Conservation (phyloP, 495 filamentous ascomycete species). For the Penicillium soppii region DNA sequence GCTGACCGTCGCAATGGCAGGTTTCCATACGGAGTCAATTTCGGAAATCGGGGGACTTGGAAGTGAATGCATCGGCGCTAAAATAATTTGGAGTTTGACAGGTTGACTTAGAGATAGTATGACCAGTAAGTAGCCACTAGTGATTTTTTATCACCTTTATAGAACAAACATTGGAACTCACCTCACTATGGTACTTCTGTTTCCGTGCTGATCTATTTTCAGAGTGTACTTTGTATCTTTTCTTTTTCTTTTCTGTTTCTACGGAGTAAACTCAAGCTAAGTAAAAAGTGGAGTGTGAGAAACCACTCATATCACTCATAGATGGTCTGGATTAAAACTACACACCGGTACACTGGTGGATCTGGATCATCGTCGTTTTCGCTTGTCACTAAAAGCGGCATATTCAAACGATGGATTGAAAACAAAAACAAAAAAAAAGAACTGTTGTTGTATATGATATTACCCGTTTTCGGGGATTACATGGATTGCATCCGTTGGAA, state of each 20-base stretch:
- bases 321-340: not conserved
- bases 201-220: conserved; percentile 17
- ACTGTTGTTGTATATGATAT: not conserved
- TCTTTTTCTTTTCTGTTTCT: not conserved
- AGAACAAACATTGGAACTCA: conserved; percentile 9
- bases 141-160: not conserved
- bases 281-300: not conserved
- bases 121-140: not conserved
- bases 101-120: no score
- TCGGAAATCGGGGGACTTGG: conserved; percentile 16
- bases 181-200: not conserved
- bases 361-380: not conserved
- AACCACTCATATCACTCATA: not conserved
- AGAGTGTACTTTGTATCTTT: conserved; percentile 5
- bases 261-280: not conserved
- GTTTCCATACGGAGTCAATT: conserved; percentile 16
- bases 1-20: conserved; percentile 28
- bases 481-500: conserved; percentile 5
- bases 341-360: not conserved
- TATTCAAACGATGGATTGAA: not conserved
- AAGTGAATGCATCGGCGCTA: conserved; percentile 17
- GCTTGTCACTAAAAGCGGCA: not conserved
- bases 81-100: not conserved
- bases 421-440: not conserved
- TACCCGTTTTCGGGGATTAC: conserved; percentile 4